These are phyloP conservation scores for Podila verticillata DNA, from an alignment of 192 early-diverging fungal genomes.

Conservation along the genomic window DNA sequence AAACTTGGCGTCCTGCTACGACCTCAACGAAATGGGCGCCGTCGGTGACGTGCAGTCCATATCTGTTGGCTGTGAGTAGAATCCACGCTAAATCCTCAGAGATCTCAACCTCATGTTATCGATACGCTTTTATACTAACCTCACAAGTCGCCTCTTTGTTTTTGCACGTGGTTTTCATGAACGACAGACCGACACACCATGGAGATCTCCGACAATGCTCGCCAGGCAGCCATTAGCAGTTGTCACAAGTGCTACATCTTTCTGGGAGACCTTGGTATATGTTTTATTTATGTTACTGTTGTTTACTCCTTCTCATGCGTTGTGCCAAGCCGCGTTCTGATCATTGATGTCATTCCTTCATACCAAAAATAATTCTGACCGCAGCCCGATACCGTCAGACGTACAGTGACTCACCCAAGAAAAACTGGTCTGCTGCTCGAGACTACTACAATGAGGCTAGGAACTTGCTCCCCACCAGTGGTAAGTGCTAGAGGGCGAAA, in stretches of 20 bases:
- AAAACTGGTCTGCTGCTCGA: constrained; percentile 65
- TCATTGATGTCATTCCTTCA: background rate
- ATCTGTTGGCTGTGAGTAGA: constrained; percentile 37
- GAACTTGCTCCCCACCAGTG: constrained; percentile 64
- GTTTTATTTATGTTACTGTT: constrained; percentile 13
- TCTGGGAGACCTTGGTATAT: constrained; percentile 74
- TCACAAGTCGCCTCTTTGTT: background rate
- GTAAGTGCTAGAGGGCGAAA: constrained; percentile 8
- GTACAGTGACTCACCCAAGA: constrained; percentile 59
- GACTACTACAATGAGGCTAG: constrained; percentile 74
- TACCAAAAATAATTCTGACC: background rate
- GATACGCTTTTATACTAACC: background rate
- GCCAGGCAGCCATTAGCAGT: constrained; percentile 51
- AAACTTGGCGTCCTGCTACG: constrained; percentile 53
- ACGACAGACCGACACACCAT: constrained; percentile 25
- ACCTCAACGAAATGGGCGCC: constrained; percentile 48
- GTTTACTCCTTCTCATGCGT: background rate
- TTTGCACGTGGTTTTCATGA: background rate
- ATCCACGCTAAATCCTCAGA: background rate
- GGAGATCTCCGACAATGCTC: constrained; percentile 34
- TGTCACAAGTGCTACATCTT: constrained; percentile 68
- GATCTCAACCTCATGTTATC: too few relatives aligned
- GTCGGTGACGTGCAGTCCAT: constrained; percentile 35
- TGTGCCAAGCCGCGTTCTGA: constrained; percentile 6
- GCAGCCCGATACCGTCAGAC: constrained; percentile 71